A percentile compares a stretch with the other conserved stretches of the same genome.
Conservation (phyloP, 2,329 filamentous ascomycete genomes). For the Cladophialophora psammophila region DNA sequence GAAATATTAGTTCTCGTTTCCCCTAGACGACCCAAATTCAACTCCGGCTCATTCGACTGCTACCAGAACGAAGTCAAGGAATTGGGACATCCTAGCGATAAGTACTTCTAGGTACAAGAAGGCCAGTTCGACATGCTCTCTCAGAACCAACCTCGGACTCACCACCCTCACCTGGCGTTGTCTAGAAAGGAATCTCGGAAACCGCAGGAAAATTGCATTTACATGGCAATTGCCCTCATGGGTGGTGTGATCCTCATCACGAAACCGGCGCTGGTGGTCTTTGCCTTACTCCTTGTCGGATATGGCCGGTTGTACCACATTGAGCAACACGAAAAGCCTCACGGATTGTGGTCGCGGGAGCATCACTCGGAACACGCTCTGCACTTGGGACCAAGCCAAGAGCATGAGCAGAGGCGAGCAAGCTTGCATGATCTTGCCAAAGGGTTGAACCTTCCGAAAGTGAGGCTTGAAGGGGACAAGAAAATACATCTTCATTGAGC, state of each 20-base stretch:
- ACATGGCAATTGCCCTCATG: slow-evolving; percentile 8
- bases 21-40: background rate
- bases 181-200: background rate
- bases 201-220: slow-evolving; percentile 16
- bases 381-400: slow-evolving; percentile 15
- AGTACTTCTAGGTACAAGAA: background rate
- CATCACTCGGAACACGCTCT: slow-evolving; percentile 10
- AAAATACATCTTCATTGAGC: background rate
- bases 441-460: slow-evolving; percentile 9
- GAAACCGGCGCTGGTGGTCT: slow-evolving; percentile 19
- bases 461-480: slow-evolving; percentile 1
- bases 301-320: slow-evolving; percentile 25
- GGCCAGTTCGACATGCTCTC: background rate
- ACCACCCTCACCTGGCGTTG: slow-evolving; percentile 4
- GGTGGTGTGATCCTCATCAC: slow-evolving; percentile 20
- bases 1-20: background rate
- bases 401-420: background rate
- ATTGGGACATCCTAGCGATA: background rate
- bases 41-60: background rate
- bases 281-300: slow-evolving; percentile 13
- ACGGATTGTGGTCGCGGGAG: background rate
- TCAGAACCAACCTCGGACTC: background rate
- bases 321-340: slow-evolving; percentile 15
- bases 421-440: slow-evolving; percentile 11
- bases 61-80: background rate